These are phyloP conservation scores for Cordyceps pruinosa DNA, from an alignment of 2,329 filamentous ascomycete species.

Conservation along the genomic window DNA sequence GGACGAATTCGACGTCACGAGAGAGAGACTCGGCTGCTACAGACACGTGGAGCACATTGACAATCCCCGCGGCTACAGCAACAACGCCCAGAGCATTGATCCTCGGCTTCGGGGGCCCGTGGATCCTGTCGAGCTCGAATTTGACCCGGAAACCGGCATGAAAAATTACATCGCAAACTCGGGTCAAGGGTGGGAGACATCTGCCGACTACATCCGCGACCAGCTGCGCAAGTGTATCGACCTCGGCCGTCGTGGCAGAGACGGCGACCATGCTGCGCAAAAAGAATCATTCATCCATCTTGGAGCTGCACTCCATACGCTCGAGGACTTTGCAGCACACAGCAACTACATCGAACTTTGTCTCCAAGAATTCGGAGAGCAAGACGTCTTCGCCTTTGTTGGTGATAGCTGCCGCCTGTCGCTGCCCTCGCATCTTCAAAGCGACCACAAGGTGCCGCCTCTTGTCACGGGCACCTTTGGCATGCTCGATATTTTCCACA, in stretches of 20 bases:
- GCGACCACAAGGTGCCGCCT: slow-evolving; percentile 55
- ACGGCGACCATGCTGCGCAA: slow-evolving; percentile 48
- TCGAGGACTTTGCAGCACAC: slow-evolving; percentile 60
- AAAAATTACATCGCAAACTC: slow-evolving; percentile 92
- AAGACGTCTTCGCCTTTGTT: slow-evolving; percentile 53
- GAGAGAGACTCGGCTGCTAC: slow-evolving; percentile 69
- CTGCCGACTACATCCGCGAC: slow-evolving; percentile 68
- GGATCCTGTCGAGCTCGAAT: slow-evolving; percentile 60
- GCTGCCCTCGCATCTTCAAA: slow-evolving; percentile 44
- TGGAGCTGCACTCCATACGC: slow-evolving; percentile 63
- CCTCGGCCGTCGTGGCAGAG: slow-evolving; percentile 59
- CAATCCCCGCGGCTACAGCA: slow-evolving; percentile 73
- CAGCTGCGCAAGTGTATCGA: slow-evolving; percentile 64
- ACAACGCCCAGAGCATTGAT: slow-evolving; percentile 68
- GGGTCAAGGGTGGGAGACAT: slow-evolving; percentile 72
- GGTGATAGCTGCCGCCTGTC: slow-evolving; percentile 21
- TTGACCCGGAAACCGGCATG: slow-evolving; percentile 73
- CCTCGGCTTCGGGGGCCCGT: slow-evolving; percentile 70
- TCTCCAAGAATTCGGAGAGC: slow-evolving; percentile 61
- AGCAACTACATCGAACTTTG: slow-evolving; percentile 72
- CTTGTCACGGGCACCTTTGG: slow-evolving; percentile 52
- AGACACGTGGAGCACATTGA: slow-evolving; percentile 64
- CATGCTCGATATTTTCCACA: slow-evolving; percentile 66
- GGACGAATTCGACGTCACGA: slow-evolving; percentile 72
- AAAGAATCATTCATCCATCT: slow-evolving; percentile 65